Base-by-base conservation (phyloP, 2,329 filamentous ascomycete genomes). In the Phaeophleospora eucalypticola region DNA sequence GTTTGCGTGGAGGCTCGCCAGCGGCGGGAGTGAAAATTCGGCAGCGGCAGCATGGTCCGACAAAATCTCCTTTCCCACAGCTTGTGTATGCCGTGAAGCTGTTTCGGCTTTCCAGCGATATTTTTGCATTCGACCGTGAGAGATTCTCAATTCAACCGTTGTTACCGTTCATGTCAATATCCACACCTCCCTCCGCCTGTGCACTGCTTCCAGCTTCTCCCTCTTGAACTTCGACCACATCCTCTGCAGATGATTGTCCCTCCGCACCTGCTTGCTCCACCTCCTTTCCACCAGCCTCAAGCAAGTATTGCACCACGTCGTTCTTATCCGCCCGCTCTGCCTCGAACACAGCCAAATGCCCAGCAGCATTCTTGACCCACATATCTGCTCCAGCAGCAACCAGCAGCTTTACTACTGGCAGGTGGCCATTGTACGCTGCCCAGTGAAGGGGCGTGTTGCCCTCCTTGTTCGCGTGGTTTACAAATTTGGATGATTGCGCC, bases 401-500 rank as follows among this genome's bases (percentile, higher is more conserved):
- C 10, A 98, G 77, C 0, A 82, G 70, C 71, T 90, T 87, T 4
- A 95, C 88, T 3, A 83, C 80, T 4, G 84, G 80, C 2, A 97
- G 72, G 61, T 96, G 90, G 1, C 90, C 90, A 45, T 94, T 93
- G 45, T 96, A 73, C 0, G 89, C 87, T 0, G 91, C 91, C 90
- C 90, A 97, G 71, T 98, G 93, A 48, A 98, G 74, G 0, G 89
- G 81, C 1, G 91, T 96, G 71, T 96, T 97, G 36, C 89, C 90
- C 37, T 86, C 84, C 52, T 82, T 74, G 63, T 98, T 98, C 51
- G 79, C 75, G 2, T 77, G 73, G 58, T 89, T 85, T 18, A 89
- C 67, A 56, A 84, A 81, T 0, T 75, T 42, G 16, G 44, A 39
- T 4, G 38, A 27, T 14, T 45, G 36, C n/a, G 27, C 19, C 2